Evolutionary conservation across 495 filamentous ascomycete species (phyloP).

Genomic region (Evansstolkia leycettana): DNA sequence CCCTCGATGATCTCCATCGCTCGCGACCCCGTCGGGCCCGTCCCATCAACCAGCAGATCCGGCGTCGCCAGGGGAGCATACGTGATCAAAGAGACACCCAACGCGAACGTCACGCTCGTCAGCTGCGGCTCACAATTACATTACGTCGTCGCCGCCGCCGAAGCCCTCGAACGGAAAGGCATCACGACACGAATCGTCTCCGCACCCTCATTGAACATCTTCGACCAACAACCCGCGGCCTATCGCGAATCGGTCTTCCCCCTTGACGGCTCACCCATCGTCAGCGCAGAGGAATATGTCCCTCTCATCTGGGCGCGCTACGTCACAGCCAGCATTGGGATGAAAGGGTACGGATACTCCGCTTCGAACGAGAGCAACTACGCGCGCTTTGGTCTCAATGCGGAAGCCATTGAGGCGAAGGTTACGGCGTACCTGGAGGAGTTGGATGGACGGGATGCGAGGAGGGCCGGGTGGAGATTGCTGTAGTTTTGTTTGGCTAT

Average conservation of each 20-base stretch:
- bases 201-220: conserved; percentile 5
- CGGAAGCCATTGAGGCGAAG: conserved; percentile 20
- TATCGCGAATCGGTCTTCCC: conserved; percentile 11
- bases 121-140: conserved; percentile 21
- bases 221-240: conserved; percentile 8
- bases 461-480: conserved; percentile 2
- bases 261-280: conserved; percentile 8
- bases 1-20: conserved; percentile 23
- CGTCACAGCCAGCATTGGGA: conserved; percentile 6
- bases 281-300: conserved; percentile 15
- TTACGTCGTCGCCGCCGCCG: conserved; percentile 14
- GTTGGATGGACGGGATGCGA: conserved; percentile 15
- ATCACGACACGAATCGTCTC: conserved; percentile 8
- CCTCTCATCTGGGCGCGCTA: conserved; percentile 13
- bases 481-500: neutral
- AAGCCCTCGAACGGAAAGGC: neutral
- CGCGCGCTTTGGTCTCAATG: conserved; percentile 12
- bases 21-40: conserved; percentile 15
- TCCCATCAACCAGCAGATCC: conserved; percentile 10
- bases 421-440: conserved; percentile 18
- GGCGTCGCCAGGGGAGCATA: conserved; percentile 23
- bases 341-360: conserved; percentile 10
- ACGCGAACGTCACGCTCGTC: conserved; percentile 21
- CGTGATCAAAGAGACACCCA: conserved; percentile 13
- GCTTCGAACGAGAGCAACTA: conserved; percentile 12